Conservation (phyloP, 768 basidiomycete species). For the Auricularia cornea region DNA sequence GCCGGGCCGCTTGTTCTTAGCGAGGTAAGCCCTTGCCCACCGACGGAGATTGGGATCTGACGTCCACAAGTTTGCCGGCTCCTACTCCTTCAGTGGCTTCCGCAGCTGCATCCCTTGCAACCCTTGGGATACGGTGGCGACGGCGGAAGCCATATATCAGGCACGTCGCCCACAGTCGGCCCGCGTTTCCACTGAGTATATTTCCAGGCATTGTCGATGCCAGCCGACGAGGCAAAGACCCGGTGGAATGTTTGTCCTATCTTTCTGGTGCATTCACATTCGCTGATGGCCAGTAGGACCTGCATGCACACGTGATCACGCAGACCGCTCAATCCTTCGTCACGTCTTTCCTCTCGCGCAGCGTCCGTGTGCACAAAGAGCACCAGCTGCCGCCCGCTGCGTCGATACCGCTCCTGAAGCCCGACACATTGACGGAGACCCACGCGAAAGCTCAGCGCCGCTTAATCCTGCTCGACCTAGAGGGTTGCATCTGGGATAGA, state of each 20-base stretch:
- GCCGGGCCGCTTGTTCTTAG: constrained; percentile 68
- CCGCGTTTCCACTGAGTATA: too few relatives aligned
- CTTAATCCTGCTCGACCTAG: constrained; percentile 67
- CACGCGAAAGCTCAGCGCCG: constrained; percentile 60
- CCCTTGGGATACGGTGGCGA: constrained; percentile 79
- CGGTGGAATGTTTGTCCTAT: constrained; percentile 61
- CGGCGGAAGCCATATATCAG: constrained; percentile 68
- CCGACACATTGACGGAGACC: constrained; percentile 49
- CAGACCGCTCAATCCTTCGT: constrained; percentile 84
- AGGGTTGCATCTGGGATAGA: constrained; percentile 64
- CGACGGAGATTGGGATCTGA: too few relatives aligned
- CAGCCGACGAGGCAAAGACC: constrained; percentile 56
- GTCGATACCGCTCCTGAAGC: constrained; percentile 33
- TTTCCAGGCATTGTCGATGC: too few relatives aligned
- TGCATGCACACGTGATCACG: constrained; percentile 77
- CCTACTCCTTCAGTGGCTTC: constrained; percentile 81
- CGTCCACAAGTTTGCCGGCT: constrained; percentile 67
- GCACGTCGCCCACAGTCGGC: too few relatives aligned
- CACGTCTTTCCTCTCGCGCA: constrained; percentile 67
- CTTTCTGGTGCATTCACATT: constrained; percentile 3
- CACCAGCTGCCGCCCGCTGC: constrained; percentile 33
- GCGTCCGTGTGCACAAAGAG: constrained; percentile 63
- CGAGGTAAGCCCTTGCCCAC: constrained; percentile 50
- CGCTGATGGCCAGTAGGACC: constrained; percentile 33
- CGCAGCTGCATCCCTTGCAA: constrained; percentile 80